phyloP scores from a whole-genome alignment of 768 basidiomycete species.

The Russula sp. region DNA sequence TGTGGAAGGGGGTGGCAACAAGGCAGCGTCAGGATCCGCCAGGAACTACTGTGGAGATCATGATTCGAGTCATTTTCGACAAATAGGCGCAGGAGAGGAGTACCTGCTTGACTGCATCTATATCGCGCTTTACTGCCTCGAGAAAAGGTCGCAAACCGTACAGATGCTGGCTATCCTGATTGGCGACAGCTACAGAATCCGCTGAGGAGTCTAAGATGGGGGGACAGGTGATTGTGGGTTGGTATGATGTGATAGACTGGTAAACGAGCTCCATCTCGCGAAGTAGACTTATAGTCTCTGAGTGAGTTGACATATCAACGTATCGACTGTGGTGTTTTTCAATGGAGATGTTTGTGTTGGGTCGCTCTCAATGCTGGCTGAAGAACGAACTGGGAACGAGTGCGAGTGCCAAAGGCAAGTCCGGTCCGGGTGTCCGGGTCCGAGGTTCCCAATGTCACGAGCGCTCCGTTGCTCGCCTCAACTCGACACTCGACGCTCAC shows the following conservation, averaged over 20 bases:
- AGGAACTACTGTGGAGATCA: slow-evolving; percentile 51
- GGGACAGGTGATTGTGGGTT: slow-evolving; percentile 21
- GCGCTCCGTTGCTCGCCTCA: slow-evolving; percentile 14
- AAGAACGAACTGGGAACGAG: background rate
- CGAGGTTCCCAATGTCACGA: background rate
- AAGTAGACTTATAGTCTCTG: slow-evolving; percentile 24
- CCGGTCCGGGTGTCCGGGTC: slow-evolving; percentile 1
- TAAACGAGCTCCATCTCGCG: slow-evolving; percentile 25
- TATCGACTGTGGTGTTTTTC: background rate
- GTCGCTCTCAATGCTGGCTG: background rate
- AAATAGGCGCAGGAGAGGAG: slow-evolving; percentile 7
- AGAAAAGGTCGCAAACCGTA: slow-evolving; percentile 36
- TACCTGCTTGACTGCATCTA: slow-evolving; percentile 37
- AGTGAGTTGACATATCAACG: slow-evolving; percentile 20
- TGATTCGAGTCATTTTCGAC: background rate
- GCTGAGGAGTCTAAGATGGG: slow-evolving; percentile 34
- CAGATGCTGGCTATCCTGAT: slow-evolving; percentile 23
- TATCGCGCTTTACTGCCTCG: slow-evolving; percentile 39
- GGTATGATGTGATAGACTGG: slow-evolving; percentile 25
- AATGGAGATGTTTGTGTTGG: background rate
- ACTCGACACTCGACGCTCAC: background rate
- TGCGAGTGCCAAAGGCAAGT: slow-evolving; percentile 6
- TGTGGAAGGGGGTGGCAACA: slow-evolving; percentile 51
- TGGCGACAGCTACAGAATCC: slow-evolving; percentile 8
- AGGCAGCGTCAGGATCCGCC: slow-evolving; percentile 36